Percentiles rank a stretch among this genome's conserved stretches.
phyloP scores from a whole-genome alignment of 306 rosid genomes.

The Rubus idaeus region DNA sequence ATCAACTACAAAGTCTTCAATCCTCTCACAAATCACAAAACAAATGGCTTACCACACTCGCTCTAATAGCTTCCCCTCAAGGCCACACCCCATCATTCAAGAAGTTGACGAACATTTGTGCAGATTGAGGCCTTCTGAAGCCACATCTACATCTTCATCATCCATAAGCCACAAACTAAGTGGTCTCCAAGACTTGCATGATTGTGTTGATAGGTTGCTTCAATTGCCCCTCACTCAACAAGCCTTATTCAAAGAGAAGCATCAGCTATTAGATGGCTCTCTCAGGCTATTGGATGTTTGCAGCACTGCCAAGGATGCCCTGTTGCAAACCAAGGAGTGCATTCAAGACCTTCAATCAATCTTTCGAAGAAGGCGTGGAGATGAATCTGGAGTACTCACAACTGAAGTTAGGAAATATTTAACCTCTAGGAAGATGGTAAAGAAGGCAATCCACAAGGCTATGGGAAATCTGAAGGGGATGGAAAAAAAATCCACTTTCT shows the following conservation, averaged over 20 bases:
- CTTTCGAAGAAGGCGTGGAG: slow-evolving; percentile 26
- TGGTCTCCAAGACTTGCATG: slow-evolving; percentile 33
- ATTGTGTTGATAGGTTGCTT: slow-evolving; percentile 29
- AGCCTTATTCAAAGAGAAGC: slow-evolving; percentile 26
- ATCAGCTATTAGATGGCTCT: slow-evolving; percentile 38
- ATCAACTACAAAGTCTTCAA: background rate
- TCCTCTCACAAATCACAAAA: background rate
- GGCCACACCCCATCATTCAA: slow-evolving; percentile 34
- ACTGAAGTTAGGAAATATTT: slow-evolving; percentile 24
- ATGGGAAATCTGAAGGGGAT: background rate
- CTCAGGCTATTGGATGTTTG: slow-evolving; percentile 34
- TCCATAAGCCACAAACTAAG: slow-evolving; percentile 24
- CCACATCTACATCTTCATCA: slow-evolving; percentile 23
- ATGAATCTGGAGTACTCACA: slow-evolving; percentile 5
- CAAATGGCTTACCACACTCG: slow-evolving; percentile 24
- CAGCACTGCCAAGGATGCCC: slow-evolving; percentile 26
- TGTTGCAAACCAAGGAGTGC: slow-evolving; percentile 27
- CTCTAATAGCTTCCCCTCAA: slow-evolving; percentile 33
- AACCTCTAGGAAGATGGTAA: slow-evolving; percentile 28
- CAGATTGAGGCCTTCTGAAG: slow-evolving; percentile 11
- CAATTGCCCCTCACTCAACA: slow-evolving; percentile 31
- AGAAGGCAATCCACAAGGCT: slow-evolving; percentile 30
- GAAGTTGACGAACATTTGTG: slow-evolving; percentile 33
- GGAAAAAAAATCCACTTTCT: background rate
- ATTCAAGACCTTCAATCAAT: slow-evolving; percentile 23